Evolutionary conservation across 805 yeast genomes (phyloP).

Genomic region (Metschnikowia reukaufii): DNA sequence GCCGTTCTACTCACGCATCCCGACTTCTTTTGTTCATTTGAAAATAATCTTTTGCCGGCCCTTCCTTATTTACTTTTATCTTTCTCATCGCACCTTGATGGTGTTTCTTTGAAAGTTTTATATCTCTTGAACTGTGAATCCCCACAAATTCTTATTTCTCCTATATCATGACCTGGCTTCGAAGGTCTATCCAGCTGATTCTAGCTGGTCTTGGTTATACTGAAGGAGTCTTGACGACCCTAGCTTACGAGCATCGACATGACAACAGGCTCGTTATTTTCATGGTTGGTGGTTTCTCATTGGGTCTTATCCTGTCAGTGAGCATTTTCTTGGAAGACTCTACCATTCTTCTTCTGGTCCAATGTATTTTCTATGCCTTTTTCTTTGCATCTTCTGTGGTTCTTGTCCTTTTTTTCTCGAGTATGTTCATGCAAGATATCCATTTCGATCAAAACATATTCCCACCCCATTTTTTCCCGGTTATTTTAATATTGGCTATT

Average conservation of each 20-base stretch:
- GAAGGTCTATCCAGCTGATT: conserved; percentile 8
- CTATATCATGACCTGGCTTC: conserved; percentile 10
- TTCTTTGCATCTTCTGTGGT: conserved; percentile 5
- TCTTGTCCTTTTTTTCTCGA: conserved; percentile 6
- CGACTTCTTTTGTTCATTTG: background rate
- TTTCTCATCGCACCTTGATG: background rate
- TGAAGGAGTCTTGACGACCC: conserved; percentile 15
- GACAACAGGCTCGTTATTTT: conserved; percentile 1
- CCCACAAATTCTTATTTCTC: background rate
- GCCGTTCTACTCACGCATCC: background rate
- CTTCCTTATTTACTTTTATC: background rate
- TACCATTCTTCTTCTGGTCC: background rate
- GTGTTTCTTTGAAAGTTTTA: too few relatives aligned
- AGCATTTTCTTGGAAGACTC: background rate
- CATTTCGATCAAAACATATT: background rate
- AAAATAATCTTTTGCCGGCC: background rate
- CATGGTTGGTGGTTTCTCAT: conserved; percentile 2
- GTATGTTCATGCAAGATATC: background rate
- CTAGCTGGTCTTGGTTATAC: conserved; percentile 13
- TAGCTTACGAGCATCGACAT: conserved; percentile 5
- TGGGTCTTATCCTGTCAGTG: conserved; percentile 1
- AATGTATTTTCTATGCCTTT: conserved; percentile 1
- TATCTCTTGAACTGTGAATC: too few relatives aligned
- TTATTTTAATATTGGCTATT: background rate
- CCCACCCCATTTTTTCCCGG: background rate